These are phyloP conservation scores for Fraxinus paxiana DNA, from an alignment of 305 asterid species.

Conservation along the genomic window DNA sequence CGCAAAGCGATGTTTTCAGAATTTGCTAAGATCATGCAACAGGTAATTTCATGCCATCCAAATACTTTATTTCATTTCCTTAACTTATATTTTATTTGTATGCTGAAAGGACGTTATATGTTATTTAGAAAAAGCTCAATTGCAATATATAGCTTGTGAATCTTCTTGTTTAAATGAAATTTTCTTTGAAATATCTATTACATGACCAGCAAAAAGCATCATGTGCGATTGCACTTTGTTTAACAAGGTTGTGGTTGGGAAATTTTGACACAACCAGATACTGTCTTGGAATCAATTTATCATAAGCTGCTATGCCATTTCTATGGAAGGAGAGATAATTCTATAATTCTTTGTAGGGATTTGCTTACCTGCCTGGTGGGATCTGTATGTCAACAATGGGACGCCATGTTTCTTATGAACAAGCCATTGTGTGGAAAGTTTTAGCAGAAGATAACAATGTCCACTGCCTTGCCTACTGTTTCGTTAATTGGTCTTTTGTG, in stretches of 20 bases:
- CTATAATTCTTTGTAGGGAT: slow-evolving; percentile 45
- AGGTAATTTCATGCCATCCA: slow-evolving; percentile 40
- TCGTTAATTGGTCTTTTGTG: slow-evolving; percentile 85
- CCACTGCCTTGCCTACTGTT: slow-evolving; percentile 78
- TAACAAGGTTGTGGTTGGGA: not conserved
- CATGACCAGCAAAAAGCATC: not conserved
- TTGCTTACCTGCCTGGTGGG: slow-evolving; percentile 67
- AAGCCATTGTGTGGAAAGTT: slow-evolving; percentile 87
- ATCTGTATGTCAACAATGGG: slow-evolving; percentile 92
- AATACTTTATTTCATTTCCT: not conserved
- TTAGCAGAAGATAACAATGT: slow-evolving; percentile 55
- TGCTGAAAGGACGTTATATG: not conserved
- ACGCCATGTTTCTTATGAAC: slow-evolving; percentile 74
- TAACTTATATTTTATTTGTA: not conserved
- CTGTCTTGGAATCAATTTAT: not conserved
- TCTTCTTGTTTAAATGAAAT: not conserved
- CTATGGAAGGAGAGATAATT: not conserved
- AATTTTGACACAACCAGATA: not conserved
- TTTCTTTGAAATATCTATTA: not conserved
- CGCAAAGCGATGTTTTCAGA: slow-evolving; percentile 16
- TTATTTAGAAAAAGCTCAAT: not conserved
- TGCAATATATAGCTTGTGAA: not conserved
- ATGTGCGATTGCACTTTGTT: not conserved
- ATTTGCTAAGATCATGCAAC: slow-evolving; percentile 42
- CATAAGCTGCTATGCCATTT: not conserved